These are phyloP conservation scores for Trichoderma reesei DNA, from an alignment of 495 filamentous ascomycete species.

Conservation along the genomic window DNA sequence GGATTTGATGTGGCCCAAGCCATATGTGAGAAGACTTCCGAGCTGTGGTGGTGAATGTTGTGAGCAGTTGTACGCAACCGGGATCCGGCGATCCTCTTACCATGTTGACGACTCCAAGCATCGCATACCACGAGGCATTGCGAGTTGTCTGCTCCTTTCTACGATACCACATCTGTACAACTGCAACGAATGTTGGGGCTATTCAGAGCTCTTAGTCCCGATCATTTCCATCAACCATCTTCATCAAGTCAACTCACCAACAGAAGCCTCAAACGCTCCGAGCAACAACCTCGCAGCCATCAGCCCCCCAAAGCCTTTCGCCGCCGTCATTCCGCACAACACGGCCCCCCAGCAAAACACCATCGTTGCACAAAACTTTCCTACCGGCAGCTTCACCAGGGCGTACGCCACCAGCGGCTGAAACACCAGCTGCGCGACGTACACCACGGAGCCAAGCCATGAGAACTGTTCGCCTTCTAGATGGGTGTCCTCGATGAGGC, in stretches of 20 bases:
- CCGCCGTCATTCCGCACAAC: conserved; percentile 20
- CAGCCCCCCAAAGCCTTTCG: conserved; percentile 26
- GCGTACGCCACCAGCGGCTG: conserved; percentile 21
- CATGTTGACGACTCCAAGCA: conserved; percentile 48
- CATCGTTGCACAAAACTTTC: conserved; percentile 21
- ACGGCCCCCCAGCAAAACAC: conserved; percentile 21
- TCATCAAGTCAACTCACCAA: not conserved
- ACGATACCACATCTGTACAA: conserved; percentile 56
- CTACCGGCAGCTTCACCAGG: conserved; percentile 29
- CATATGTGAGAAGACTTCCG: conserved; percentile 32
- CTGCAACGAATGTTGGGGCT: conserved; percentile 49
- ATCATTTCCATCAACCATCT: not conserved
- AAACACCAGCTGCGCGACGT: conserved; percentile 22
- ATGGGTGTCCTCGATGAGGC: conserved; percentile 18
- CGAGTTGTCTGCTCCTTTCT: conserved; percentile 49
- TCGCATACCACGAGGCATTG: conserved; percentile 51
- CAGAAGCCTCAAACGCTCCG: conserved; percentile 23
- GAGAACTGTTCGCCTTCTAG: conserved; percentile 20
- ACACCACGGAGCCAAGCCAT: conserved; percentile 24
- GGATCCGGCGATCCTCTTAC: conserved; percentile 17
- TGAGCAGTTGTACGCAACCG: too few relatives aligned
- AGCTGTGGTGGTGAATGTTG: conserved; percentile 5
- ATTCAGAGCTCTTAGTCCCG: not conserved
- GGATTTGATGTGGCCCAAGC: conserved; percentile 45
- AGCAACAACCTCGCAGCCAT: conserved; percentile 22